Percentiles rank a stretch among this genome's conserved stretches.
phyloP scores from a whole-genome alignment of 1,139 yeast species.

The Trichomonascaceae sp. region DNA sequence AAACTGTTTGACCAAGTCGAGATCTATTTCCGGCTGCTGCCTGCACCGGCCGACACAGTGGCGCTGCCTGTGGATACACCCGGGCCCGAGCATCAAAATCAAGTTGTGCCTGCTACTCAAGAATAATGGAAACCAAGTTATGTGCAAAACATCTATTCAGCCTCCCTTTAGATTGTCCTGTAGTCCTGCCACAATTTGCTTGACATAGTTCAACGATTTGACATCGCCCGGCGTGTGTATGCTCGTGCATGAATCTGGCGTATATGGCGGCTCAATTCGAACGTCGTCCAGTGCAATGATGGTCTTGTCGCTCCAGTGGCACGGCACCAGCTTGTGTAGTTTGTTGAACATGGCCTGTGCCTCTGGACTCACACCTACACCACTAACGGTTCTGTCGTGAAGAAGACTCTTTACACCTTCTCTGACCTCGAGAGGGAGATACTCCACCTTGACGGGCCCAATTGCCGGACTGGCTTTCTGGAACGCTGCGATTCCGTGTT shows the following conservation, averaged over 20 bases:
- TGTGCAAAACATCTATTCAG: constrained; percentile 19
- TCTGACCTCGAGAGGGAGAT: constrained; percentile 15
- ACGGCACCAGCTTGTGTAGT: constrained; percentile 32
- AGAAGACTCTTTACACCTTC: constrained; percentile 15
- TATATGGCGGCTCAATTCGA: constrained; percentile 38
- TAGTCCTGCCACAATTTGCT: constrained; percentile 41
- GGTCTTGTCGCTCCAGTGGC: constrained; percentile 34
- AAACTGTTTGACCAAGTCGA: constrained; percentile 38
- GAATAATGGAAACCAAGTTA: no score
- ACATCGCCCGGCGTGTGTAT: no score
- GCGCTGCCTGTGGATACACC: no score
- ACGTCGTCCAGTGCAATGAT: constrained; percentile 43
- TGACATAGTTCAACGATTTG: constrained; percentile 35
- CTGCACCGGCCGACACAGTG: no score
- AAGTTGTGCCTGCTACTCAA: no score
- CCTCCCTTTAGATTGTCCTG: constrained; percentile 57
- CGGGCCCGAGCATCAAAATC: no score
- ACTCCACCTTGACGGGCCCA: constrained; percentile 19
- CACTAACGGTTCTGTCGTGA: constrained; percentile 17
- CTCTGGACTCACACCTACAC: constrained; percentile 32
- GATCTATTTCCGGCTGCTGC: constrained; percentile 20
- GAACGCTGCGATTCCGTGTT: constrained; percentile 10
- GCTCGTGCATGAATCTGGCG: constrained; percentile 27
- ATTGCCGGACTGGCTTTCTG: constrained; percentile 15
- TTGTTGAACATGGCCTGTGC: constrained; percentile 38